These are phyloP conservation scores for Cercospora sp. DNA, from an alignment of 2,329 filamentous ascomycete species.

Conservation along the genomic window DNA sequence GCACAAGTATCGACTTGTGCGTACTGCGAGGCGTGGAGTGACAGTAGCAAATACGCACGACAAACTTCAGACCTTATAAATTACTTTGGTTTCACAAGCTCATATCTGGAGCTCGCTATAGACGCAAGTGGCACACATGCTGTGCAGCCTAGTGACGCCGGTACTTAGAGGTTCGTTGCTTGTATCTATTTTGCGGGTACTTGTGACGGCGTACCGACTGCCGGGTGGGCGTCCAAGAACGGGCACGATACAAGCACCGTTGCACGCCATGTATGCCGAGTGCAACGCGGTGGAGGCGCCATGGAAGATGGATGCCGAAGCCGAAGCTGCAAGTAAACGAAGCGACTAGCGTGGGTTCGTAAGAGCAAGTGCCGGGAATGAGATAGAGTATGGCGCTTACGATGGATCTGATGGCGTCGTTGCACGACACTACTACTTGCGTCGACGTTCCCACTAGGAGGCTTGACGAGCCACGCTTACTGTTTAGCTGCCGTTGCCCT, in stretches of 20 bases:
- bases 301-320: slow-evolving; percentile 15
- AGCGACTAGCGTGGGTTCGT: slow-evolving; percentile 4
- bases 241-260: slow-evolving; percentile 5
- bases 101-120: neutral
- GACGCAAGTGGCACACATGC: neutral
- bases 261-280: slow-evolving; percentile 14
- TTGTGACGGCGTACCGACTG: slow-evolving; percentile 7
- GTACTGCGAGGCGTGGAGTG: neutral
- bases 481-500: slow-evolving; percentile 10
- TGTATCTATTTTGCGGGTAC: slow-evolving; percentile 3
- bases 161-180: slow-evolving; percentile 14
- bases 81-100: neutral
- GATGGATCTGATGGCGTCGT: slow-evolving; percentile 12
- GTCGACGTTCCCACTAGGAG: slow-evolving; percentile 3
- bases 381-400: slow-evolving; percentile 19
- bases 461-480: slow-evolving; percentile 9
- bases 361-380: slow-evolving; percentile 15
- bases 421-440: slow-evolving; percentile 16
- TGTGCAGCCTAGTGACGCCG: slow-evolving; percentile 13
- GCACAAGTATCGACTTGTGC: neutral
- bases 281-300: slow-evolving; percentile 17
- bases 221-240: slow-evolving; percentile 15
- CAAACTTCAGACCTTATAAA: neutral
- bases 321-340: slow-evolving; percentile 15
- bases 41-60: neutral